A percentile compares a stretch with the other conserved stretches of the same genome.
These are phyloP conservation scores for Ulmus americana DNA, from an alignment of 331 rosid species.

Conservation along the genomic window DNA sequence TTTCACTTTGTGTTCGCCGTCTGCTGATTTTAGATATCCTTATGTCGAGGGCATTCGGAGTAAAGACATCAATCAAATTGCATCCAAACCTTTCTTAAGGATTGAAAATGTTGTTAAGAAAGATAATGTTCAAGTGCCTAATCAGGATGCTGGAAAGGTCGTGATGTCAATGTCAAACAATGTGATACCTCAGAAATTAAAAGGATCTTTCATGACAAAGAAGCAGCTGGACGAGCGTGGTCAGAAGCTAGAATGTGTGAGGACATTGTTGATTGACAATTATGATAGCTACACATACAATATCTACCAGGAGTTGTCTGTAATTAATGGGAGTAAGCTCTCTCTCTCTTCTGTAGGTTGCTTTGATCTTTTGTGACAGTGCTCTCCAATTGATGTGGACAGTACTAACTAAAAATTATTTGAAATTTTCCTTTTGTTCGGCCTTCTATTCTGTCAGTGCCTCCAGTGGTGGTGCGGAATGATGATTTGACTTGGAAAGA, in stretches of 20 bases:
- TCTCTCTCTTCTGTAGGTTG: slow-evolving; percentile 12
- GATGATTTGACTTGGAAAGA: slow-evolving; percentile 86
- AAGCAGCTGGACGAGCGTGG: slow-evolving; percentile 24
- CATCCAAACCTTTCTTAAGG: slow-evolving; percentile 31
- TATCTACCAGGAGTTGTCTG: slow-evolving; percentile 84
- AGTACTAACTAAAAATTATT: neutral
- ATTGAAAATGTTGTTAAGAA: slow-evolving; percentile 37
- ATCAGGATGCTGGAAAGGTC: slow-evolving; percentile 30
- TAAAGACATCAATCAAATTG: slow-evolving; percentile 24
- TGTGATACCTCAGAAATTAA: slow-evolving; percentile 40
- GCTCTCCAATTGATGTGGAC: neutral
- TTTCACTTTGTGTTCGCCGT: slow-evolving; percentile 33
- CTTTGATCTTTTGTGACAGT: neutral
- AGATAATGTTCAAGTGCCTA: slow-evolving; percentile 23
- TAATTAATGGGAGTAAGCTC: slow-evolving; percentile 75
- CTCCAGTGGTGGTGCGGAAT: slow-evolving; percentile 84
- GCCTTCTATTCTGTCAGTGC: slow-evolving; percentile 52
- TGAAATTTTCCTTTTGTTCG: slow-evolving; percentile 13
- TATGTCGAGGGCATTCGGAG: slow-evolving; percentile 34
- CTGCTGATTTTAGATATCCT: slow-evolving; percentile 42
- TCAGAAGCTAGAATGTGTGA: slow-evolving; percentile 52
- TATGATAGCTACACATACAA: slow-evolving; percentile 97
- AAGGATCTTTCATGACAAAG: slow-evolving; percentile 46
- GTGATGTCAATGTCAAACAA: slow-evolving; percentile 43
- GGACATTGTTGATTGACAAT: slow-evolving; percentile 93